These are phyloP conservation scores for Alternaria postmessia DNA, from an alignment of 2,329 filamentous ascomycete genomes.

Conservation along the genomic window DNA sequence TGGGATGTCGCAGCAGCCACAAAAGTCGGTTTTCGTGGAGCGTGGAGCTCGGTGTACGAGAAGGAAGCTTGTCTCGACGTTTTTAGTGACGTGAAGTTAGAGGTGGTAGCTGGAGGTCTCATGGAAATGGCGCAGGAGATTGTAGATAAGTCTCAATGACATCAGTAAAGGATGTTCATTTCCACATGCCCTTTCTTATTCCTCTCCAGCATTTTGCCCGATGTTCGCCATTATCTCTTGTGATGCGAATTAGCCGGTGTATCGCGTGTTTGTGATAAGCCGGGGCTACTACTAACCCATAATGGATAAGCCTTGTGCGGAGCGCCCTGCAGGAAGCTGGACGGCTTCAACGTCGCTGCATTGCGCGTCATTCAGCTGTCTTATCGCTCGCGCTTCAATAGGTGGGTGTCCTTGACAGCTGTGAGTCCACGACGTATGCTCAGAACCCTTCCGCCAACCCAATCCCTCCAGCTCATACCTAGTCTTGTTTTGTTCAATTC, in stretches of 20 bases:
- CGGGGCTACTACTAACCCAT: constrained; percentile 2
- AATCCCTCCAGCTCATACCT: background rate
- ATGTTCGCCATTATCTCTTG: constrained; percentile 35
- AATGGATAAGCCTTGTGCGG: constrained; percentile 2
- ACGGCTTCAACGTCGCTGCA: constrained; percentile 4
- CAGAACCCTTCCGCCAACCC: background rate
- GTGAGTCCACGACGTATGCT: background rate
- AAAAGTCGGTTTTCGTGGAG: constrained; percentile 51
- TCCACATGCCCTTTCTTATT: background rate
- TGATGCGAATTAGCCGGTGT: background rate
- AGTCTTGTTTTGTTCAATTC: background rate
- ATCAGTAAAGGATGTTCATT: background rate
- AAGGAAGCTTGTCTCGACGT: constrained; percentile 18
- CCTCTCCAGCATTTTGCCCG: constrained; percentile 38
- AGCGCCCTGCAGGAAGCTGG: constrained; percentile 1
- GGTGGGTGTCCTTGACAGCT: background rate
- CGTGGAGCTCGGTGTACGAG: constrained; percentile 20
- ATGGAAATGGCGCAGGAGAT: constrained; percentile 17
- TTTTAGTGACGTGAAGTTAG: constrained; percentile 16
- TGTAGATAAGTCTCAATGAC: constrained; percentile 17
- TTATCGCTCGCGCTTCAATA: background rate
- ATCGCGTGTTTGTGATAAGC: constrained; percentile 2
- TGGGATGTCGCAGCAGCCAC: constrained; percentile 66
- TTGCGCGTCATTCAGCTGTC: background rate
- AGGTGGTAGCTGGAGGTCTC: constrained; percentile 14